Base-by-base conservation (phyloP, 1,284 basidiomycete species). In the Microbotryomycetes sp. region DNA sequence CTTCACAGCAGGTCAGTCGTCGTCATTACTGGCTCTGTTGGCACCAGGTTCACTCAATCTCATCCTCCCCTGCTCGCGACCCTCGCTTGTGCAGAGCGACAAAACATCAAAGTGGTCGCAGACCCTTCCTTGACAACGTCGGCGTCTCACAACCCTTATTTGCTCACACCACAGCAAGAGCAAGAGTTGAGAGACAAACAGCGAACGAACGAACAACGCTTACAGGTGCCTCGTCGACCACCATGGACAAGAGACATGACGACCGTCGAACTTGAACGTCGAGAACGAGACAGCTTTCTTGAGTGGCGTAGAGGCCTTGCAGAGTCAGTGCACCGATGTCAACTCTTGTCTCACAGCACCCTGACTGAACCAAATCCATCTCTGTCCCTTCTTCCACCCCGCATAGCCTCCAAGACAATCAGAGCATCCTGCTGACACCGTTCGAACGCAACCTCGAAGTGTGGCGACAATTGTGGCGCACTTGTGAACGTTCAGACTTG, bases 371-470 rank as follows among this genome's bases (percentile, higher is more conserved):
- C n/a, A n/a, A n/a, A n/a, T n/a, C n/a, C n/a, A n/a, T n/a, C n/a
- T n/a, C n/a, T n/a, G n/a, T n/a, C n/a, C n/a, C n/a, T n/a, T n/a
- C n/a, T 46, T n/a, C 45, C 26, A 4, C 28, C 59, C 26, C 28
- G 26, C 64, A n/a, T 53, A 90, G 89, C 58, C 77, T 92, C 26
- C 87, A 90, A 74, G 89, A 92, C 65, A 80, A 82, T 63, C 85
- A 71, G 65, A 82, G 83, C 45, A 83, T 97, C 36, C 81, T 97
- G 12, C 78, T 97, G 9, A 97, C 92, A 0, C 93, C 92, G 0
- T 97, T 96, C 71, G 92, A 97, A 75, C 87, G 93, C 56, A 97
- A 97, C 74, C 79, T 97, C 26, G 92, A 96, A 80, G 90, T 97
- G 14, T 97, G 93, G 93, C 81, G 93, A 54, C 92, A 97, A 73